Conservation (phyloP, 1,284 basidiomycete species). For the Boletus holoroseus region DNA sequence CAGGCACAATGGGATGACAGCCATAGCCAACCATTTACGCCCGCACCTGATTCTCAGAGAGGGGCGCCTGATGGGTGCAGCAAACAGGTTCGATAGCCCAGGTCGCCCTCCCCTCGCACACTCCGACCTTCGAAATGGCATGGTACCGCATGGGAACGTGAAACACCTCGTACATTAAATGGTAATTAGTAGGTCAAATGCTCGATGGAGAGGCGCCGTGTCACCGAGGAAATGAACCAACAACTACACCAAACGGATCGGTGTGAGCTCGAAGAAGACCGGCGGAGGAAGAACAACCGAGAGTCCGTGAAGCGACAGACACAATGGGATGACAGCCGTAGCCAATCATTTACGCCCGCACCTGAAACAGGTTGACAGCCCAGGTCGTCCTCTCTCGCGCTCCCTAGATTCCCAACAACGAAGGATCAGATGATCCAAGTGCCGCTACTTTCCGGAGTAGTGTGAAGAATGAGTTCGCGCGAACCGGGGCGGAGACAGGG, state of each 20-base stretch:
- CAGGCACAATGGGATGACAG: background rate
- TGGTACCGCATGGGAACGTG: too few relatives aligned
- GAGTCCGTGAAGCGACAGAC: background rate
- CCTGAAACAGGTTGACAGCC: background rate
- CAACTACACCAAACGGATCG: background rate
- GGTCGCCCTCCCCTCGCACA: background rate
- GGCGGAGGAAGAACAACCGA: background rate
- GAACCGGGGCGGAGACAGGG: background rate
- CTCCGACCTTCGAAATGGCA: too few relatives aligned
- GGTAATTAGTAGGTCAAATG: background rate
- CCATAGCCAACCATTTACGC: background rate
- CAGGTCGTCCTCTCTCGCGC: too few relatives aligned
- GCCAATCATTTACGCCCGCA: background rate
- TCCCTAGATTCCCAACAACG: too few relatives aligned
- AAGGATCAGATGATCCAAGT: conserved; percentile 16
- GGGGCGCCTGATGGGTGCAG: too few relatives aligned
- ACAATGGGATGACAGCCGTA: background rate
- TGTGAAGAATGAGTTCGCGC: conserved; percentile 1
- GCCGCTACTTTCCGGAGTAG: background rate
- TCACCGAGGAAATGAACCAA: background rate
- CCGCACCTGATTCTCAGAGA: background rate
- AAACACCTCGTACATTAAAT: too few relatives aligned
- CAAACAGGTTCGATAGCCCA: background rate
- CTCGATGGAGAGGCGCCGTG: too few relatives aligned
- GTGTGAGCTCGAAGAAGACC: background rate